Conservation (phyloP, 441 rosid genomes). For the Populus hybrid region DNA sequence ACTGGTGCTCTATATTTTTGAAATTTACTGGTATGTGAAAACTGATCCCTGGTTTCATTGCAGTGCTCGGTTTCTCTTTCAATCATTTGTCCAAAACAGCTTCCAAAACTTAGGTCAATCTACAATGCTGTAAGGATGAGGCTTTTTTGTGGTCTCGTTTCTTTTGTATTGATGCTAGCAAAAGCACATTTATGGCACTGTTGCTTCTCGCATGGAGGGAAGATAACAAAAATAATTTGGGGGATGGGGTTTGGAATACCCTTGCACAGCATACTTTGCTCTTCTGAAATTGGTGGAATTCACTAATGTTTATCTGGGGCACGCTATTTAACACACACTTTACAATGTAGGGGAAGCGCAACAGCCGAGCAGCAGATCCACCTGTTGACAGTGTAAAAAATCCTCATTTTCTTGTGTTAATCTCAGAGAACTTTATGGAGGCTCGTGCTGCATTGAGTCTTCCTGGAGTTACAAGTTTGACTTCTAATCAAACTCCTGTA, state of each 20-base stretch:
- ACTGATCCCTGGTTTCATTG: slow-evolving; percentile 34
- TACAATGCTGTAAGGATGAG: slow-evolving; percentile 74
- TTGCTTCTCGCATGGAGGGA: neutral
- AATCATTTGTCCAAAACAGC: slow-evolving; percentile 91
- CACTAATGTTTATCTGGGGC: slow-evolving; percentile 9
- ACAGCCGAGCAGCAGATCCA: slow-evolving; percentile 62
- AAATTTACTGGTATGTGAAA: slow-evolving; percentile 11
- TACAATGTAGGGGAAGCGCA: slow-evolving; percentile 71
- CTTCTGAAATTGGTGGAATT: neutral
- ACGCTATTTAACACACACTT: slow-evolving; percentile 17
- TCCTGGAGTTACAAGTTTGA: slow-evolving; percentile 61
- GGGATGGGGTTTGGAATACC: neutral
- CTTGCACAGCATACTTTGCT: neutral
- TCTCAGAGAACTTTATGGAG: slow-evolving; percentile 90
- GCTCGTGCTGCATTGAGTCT: slow-evolving; percentile 85
- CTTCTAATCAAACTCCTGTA: slow-evolving; percentile 68
- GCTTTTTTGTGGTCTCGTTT: slow-evolving; percentile 4
- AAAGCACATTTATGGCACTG: neutral
- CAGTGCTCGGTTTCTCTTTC: slow-evolving; percentile 88
- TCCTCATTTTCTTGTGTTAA: slow-evolving; percentile 75
- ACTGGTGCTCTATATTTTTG: slow-evolving; percentile 12
- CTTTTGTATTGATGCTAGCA: neutral
- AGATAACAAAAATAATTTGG: neutral
- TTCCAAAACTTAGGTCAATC: slow-evolving; percentile 76
- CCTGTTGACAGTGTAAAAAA: slow-evolving; percentile 64